phyloP scores from a whole-genome alignment of 2,329 filamentous ascomycete genomes.

The Cladosporium sp. region DNA sequence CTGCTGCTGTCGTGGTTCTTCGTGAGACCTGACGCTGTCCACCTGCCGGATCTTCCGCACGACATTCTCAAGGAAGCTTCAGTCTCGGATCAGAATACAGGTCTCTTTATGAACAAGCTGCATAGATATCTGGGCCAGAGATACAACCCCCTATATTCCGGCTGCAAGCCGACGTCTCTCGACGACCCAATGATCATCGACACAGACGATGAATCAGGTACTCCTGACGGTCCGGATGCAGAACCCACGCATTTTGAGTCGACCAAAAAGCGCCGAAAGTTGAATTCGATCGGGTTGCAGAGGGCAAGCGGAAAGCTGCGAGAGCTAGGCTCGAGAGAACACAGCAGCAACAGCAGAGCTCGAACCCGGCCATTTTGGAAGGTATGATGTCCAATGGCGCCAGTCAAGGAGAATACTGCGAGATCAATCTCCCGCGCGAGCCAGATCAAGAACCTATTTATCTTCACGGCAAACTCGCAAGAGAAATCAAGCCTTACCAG shows the following conservation, averaged over 20 bases:
- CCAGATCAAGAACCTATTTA: constrained; percentile 60
- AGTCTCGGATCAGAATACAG: neutral
- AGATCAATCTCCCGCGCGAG: constrained; percentile 64
- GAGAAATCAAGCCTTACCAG: constrained; percentile 72
- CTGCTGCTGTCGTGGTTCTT: constrained; percentile 3
- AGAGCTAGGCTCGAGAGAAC: constrained; percentile 17
- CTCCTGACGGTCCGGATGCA: neutral
- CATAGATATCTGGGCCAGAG: neutral
- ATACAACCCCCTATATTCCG: neutral
- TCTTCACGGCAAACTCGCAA: constrained; percentile 60
- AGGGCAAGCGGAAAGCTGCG: constrained; percentile 17
- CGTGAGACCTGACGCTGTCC: neutral
- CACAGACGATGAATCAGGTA: constrained; percentile 1
- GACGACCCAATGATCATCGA: constrained; percentile 7
- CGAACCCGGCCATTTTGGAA: constrained; percentile 20
- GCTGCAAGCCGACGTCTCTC: neutral
- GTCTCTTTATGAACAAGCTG: neutral
- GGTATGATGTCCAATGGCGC: constrained; percentile 15
- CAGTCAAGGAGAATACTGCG: constrained; percentile 35
- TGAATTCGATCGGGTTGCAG: constrained; percentile 13
- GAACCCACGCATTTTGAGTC: neutral
- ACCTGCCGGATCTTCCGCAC: neutral
- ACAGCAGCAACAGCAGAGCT: constrained; percentile 12
- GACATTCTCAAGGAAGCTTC: neutral
- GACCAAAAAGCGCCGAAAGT: constrained; percentile 5